These are phyloP conservation scores for Herpetospermum pedunculosum DNA, from an alignment of 306 rosid genomes.

Conservation along the genomic window DNA sequence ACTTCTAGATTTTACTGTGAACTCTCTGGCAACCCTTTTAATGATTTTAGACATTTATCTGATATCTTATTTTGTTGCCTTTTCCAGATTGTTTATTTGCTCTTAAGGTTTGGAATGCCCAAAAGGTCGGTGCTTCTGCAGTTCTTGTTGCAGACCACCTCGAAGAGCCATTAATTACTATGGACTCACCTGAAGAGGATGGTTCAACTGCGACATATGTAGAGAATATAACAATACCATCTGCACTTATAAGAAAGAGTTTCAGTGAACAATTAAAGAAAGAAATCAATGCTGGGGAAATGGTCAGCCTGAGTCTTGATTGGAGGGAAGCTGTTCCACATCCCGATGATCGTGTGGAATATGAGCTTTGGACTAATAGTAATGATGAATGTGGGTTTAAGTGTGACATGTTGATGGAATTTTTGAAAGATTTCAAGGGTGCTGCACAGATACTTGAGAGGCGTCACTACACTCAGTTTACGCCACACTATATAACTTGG, in stretches of 20 bases:
- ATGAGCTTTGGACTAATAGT: constrained; percentile 95
- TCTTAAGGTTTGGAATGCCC: constrained; percentile 97
- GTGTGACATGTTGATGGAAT: constrained; percentile 97
- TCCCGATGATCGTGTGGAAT: constrained; percentile 96
- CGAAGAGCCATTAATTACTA: constrained; percentile 72
- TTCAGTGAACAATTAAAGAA: constrained; percentile 66
- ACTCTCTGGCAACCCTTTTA: background rate
- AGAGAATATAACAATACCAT: constrained; percentile 86
- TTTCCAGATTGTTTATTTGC: constrained; percentile 93
- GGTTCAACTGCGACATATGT: constrained; percentile 64
- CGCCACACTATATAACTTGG: constrained; percentile 98
- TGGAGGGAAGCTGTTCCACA: constrained; percentile 99
- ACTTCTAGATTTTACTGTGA: background rate
- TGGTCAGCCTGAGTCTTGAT: constrained; percentile 85
- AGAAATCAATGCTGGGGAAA: constrained; percentile 56
- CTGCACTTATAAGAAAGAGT: constrained; percentile 77
- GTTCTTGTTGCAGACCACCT: constrained; percentile 88
- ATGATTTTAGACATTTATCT: background rate
- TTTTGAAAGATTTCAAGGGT: constrained; percentile 87
- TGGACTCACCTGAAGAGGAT: constrained; percentile 95
- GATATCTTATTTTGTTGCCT: background rate
- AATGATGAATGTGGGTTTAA: constrained; percentile 93
- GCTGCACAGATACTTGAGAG: constrained; percentile 97
- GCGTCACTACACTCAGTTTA: constrained; percentile 83
- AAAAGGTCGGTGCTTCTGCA: constrained; percentile 95